Evolutionary conservation across 2,329 filamentous ascomycete species (phyloP), one percentile per base, ranked within the genome.

Genomic region (Fusarium kyushuense): DNA sequence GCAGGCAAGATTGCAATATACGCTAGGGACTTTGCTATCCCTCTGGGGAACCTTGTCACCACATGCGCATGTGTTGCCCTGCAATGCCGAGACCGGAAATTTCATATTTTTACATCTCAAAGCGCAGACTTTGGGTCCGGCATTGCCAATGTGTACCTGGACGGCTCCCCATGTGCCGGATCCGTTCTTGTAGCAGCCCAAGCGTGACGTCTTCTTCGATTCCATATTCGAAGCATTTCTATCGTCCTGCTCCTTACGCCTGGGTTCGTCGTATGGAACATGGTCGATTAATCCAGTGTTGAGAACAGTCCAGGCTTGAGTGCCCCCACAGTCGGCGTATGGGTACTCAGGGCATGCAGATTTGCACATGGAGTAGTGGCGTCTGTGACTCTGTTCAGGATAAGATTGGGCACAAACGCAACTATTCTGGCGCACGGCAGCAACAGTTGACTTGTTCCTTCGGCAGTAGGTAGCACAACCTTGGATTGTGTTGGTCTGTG

Each of bases 391-490:
- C 5, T 12, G 47, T 5, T n/a, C 6, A 16, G 63, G 63, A 4
- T 67, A 67, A 3, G 47, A 49, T 3, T 59, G 21, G 5, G 58
- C 38, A 10, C 63, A 67, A 2, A 51, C 9, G 9, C 64, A 67
- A 6, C 19, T 14, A 0, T 23, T 13, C 3, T 17, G 14, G 3
- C 40, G 58, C 12, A 63, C 16, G 2, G 42, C 42, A 3, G 59
- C 59, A 7, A 63, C 58, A 8, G 27, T 6, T 9, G 25, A 36
- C 2, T 17, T 5, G 13, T 45, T 17, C 1, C 29, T 32, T 2
- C 3, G 14, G 13, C 64, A 67, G 8, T 14, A 47, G 2, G 11
- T 17, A 5, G 30, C 19, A 17, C 64, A 67, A 2, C 2, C 4
- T 6, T 4, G 3, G 3, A 2, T 13, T 14, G 43, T 32, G 11